These are phyloP conservation scores for Venturia effusa DNA, from an alignment of 2,329 filamentous ascomycete species.

Conservation along the genomic window DNA sequence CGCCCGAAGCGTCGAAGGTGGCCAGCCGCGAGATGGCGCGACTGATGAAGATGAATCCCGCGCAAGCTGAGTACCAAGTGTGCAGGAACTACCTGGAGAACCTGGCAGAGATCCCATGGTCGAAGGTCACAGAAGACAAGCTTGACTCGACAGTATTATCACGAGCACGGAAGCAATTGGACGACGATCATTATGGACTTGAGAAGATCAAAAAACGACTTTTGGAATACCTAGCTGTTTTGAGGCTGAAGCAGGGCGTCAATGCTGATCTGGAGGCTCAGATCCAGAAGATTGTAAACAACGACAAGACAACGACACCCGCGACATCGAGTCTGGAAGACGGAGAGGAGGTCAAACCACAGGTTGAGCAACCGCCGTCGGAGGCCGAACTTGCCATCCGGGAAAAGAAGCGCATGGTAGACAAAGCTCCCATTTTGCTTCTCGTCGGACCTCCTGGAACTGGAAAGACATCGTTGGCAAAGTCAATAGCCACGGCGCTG, in stretches of 20 bases:
- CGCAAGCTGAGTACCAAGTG: slow-evolving; percentile 92
- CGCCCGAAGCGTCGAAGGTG: slow-evolving; percentile 78
- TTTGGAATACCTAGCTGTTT: slow-evolving; percentile 90
- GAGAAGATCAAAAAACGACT: slow-evolving; percentile 96
- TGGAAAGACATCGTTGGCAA: slow-evolving; percentile 90
- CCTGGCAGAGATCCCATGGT: slow-evolving; percentile 88
- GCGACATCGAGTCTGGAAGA: slow-evolving; percentile 21
- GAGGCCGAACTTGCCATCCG: slow-evolving; percentile 60
- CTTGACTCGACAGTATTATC: slow-evolving; percentile 70
- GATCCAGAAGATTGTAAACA: slow-evolving; percentile 47
- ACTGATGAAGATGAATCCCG: slow-evolving; percentile 89
- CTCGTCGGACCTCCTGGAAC: slow-evolving; percentile 89
- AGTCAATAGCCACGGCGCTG: slow-evolving; percentile 82
- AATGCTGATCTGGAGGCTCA: slow-evolving; percentile 75
- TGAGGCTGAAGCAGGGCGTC: slow-evolving; percentile 84
- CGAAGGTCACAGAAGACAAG: slow-evolving; percentile 70
- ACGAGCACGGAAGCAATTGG: slow-evolving; percentile 76
- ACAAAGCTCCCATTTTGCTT: slow-evolving; percentile 92
- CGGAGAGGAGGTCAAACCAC: slow-evolving; percentile 43
- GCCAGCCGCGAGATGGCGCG: slow-evolving; percentile 81
- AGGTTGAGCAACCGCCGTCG: slow-evolving; percentile 13
- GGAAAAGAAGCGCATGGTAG: slow-evolving; percentile 72
- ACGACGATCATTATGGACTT: slow-evolving; percentile 91
- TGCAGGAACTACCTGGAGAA: slow-evolving; percentile 91
- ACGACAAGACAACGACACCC: slow-evolving; percentile 21